phyloP scores from a whole-genome alignment of 768 basidiomycete species.

The Nevesoporus exiguus region DNA sequence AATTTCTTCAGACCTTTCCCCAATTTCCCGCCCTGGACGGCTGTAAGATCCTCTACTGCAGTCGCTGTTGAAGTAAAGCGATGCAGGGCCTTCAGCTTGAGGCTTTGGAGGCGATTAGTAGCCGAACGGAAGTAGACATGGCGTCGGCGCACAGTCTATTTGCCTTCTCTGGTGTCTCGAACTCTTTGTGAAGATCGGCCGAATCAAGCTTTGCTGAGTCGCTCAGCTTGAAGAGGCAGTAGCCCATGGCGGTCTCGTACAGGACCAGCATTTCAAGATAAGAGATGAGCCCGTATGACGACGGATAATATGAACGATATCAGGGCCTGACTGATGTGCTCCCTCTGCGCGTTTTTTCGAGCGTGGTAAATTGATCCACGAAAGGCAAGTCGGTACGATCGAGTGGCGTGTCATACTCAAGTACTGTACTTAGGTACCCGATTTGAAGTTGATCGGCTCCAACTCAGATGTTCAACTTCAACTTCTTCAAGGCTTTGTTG shows the following conservation, averaged over 20 bases:
- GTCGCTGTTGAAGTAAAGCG: slow-evolving; percentile 95
- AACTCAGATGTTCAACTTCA: neutral
- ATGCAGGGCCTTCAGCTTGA: slow-evolving; percentile 93
- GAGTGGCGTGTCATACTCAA: neutral
- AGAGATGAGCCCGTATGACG: neutral
- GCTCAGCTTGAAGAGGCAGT: slow-evolving; percentile 95
- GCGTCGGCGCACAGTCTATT: slow-evolving; percentile 74
- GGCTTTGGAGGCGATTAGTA: slow-evolving; percentile 42
- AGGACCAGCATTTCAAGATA: slow-evolving; percentile 80
- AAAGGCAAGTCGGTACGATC: slow-evolving; percentile 21
- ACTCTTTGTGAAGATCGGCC: slow-evolving; percentile 87
- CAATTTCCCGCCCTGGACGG: slow-evolving; percentile 88
- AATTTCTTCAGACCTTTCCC: slow-evolving; percentile 94
- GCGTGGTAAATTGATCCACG: slow-evolving; percentile 28
- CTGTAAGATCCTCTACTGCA: slow-evolving; percentile 95
- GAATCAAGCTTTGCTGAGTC: slow-evolving; percentile 84
- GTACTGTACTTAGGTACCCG: neutral
- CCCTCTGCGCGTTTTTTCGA: slow-evolving; percentile 26
- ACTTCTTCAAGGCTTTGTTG: neutral
- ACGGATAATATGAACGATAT: neutral
- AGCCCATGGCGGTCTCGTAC: slow-evolving; percentile 94
- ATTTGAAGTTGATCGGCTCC: no score
- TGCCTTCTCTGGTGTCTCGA: slow-evolving; percentile 88
- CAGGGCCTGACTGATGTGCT: no score
- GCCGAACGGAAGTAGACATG: slow-evolving; percentile 10